A percentile compares a stretch with the other conserved stretches of the same genome.
phyloP scores from a whole-genome alignment of 805 yeast genomes.

The Candida patagonica region DNA sequence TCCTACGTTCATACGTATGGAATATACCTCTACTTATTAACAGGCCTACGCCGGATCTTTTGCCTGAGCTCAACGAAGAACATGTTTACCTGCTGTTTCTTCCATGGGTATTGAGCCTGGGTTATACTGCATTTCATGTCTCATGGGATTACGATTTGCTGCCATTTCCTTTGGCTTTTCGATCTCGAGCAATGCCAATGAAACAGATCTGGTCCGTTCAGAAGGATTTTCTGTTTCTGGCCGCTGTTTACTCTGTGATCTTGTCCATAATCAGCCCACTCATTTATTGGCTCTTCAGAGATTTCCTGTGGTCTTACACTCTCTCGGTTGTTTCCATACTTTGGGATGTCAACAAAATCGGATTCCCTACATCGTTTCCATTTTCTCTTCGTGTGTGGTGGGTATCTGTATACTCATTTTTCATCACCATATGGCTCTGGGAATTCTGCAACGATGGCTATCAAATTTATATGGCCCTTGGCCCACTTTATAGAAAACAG shows the following conservation, averaged over 20 bases:
- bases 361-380: conserved; percentile 13
- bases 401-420: conserved; percentile 10
- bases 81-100: conserved; percentile 9
- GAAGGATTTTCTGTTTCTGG: conserved; percentile 3
- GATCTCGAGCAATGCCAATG: conserved; percentile 3
- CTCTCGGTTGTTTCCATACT: conserved; percentile 8
- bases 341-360: not conserved
- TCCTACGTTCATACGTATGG: not conserved
- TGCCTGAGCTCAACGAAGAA: conserved; percentile 12
- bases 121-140: conserved; percentile 9
- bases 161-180: conserved; percentile 5
- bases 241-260: conserved; percentile 5
- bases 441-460: conserved; percentile 21
- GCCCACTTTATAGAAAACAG: conserved; percentile 27
- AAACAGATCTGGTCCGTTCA: conserved; percentile 6
- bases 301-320: conserved; percentile 13
- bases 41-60: not conserved
- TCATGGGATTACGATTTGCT: conserved; percentile 10
- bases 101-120: conserved; percentile 5
- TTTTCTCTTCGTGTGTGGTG: conserved; percentile 11
- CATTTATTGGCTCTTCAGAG: conserved; percentile 12
- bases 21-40: not conserved
- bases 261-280: conserved; percentile 12
- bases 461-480: conserved; percentile 28
- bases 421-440: conserved; percentile 20